Evolutionary conservation across 2,329 filamentous ascomycete species (phyloP), one percentile per base, ranked within the genome.

Genomic region (Pseudopithomyces chartarum): DNA sequence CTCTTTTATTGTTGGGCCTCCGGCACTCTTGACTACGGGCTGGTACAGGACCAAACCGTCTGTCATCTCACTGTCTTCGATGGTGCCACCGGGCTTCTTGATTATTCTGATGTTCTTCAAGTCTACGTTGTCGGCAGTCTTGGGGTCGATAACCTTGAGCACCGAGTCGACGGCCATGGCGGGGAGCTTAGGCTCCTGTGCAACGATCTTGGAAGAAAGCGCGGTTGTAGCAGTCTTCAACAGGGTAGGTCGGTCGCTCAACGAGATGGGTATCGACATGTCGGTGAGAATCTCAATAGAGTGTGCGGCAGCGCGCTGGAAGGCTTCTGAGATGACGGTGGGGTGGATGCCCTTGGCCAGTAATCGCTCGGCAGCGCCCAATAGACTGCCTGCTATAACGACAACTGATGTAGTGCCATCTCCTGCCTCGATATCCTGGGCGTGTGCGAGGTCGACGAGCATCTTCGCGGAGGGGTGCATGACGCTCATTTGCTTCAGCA

Each of bases 401-500:
- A 99, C 95, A 23, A 99, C 95, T 3, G 94, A 98, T 34, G 95
- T 99, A 55, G 95, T 99, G 71, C 95, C 96, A 77, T 99, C 95
- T 80, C 95, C 95, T 62, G 95, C 95, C 79, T 99, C 95, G 59
- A 99, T 92, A 82, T 99, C 95, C 78, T 99, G 95, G 64, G 95
- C 95, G 66, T 95, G 91, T 70, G 94, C 96, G 61, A 99, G 86
- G 78, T 99, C 93, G 72, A 99, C 95, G 66, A 99, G 85, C 95
- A 99, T 99, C 82, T 97, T 97, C 50, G 95, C 95, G 47, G 96
- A 96, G n/a, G 95, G 95, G 76, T 99, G 95, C 90, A 99, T 92
- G 66, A 99, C 95, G 64, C 91, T 90, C 95, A 99, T 98, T 83
- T 94, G 94, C 82, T 91, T 96, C 74, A 99, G 82, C 94, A 99